Conservation (phyloP, 176 grass and related monocot species). For the Stipa capillata region DNA sequence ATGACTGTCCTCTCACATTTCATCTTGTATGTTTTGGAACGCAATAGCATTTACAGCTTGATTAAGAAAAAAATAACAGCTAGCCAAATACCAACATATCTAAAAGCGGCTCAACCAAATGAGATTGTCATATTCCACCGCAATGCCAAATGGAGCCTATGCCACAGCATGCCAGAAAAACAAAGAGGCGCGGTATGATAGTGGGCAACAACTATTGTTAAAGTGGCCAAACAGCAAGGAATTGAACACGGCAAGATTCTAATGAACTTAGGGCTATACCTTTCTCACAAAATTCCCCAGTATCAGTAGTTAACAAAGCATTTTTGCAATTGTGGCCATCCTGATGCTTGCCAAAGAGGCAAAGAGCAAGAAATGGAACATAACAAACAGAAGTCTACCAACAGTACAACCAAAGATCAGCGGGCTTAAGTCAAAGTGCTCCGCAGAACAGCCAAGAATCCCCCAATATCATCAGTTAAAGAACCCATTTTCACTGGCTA, state of each 20-base stretch:
- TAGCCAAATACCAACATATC: neutral
- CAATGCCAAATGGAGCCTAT: too few relatives aligned
- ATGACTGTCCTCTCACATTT: neutral
- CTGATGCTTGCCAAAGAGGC: neutral
- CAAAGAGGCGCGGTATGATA: neutral
- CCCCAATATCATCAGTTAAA: neutral
- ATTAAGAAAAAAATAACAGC: neutral
- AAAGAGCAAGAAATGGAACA: neutral
- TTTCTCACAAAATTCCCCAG: neutral
- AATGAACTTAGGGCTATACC: neutral
- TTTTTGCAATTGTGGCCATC: neutral
- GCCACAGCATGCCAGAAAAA: neutral
- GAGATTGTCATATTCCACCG: too few relatives aligned
- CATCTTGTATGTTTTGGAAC: neutral
- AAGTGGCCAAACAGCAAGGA: neutral
- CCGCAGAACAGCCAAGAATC: neutral
- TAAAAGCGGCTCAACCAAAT: neutral
- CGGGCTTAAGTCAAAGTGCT: neutral
- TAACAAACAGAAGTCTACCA: neutral
- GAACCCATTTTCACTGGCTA: slow-evolving; percentile 9
- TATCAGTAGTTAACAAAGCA: neutral
- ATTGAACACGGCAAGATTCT: neutral
- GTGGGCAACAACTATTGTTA: neutral
- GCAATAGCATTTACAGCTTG: neutral
- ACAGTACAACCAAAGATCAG: neutral